Percentiles rank a stretch among this genome's conserved stretches.
Conservation (phyloP, 345 rosid species). For the Citrus unshiu region DNA sequence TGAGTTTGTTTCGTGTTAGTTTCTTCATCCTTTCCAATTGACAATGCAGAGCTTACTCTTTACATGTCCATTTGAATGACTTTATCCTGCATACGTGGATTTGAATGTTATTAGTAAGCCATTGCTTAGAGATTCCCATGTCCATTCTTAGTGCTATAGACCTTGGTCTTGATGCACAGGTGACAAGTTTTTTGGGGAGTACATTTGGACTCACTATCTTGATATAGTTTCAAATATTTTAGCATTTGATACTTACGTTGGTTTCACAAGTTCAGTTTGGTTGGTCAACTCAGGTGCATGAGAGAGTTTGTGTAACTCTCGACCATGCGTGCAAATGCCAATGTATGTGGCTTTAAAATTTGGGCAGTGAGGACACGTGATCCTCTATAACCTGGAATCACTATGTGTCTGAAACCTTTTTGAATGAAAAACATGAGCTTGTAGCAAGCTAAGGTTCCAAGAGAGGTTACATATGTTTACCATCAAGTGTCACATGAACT, state of each 20-base stretch:
- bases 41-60: background rate
- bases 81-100: background rate
- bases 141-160: background rate
- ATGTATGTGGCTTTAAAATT: conserved; percentile 3
- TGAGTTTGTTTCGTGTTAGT: background rate
- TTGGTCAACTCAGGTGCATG: conserved; percentile 1
- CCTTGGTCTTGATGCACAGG: background rate
- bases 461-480: background rate
- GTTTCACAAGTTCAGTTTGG: background rate
- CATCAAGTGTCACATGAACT: background rate
- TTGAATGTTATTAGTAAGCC: background rate
- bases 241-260: background rate
- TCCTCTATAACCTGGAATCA: background rate
- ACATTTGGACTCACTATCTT: conserved; percentile 9
- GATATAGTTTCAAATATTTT: conserved; percentile 3
- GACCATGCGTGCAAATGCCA: conserved; percentile 1
- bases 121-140: background rate
- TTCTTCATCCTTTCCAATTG: background rate
- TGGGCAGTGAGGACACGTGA: conserved; percentile 4
- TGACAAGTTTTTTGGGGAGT: background rate
- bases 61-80: background rate
- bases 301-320: background rate
- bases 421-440: background rate
- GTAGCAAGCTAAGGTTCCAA: background rate
- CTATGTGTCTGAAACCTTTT: background rate